Percentiles rank a stretch among this genome's conserved stretches.
phyloP scores from a whole-genome alignment of 805 yeast genomes.

The Wickerhamomyces alni region DNA sequence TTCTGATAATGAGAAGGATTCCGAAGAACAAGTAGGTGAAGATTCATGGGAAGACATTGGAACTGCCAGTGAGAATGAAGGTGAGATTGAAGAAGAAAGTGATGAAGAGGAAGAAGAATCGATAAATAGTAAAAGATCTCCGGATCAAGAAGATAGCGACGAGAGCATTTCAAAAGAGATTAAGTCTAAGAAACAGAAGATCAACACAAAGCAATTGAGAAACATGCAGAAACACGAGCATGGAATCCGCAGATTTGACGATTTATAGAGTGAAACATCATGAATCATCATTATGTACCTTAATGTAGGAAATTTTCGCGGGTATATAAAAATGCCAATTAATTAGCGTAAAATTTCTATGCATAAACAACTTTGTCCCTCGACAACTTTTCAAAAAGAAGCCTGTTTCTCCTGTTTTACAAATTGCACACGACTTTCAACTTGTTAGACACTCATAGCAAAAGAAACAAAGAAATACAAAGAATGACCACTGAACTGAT shows the following conservation, averaged over 20 bases:
- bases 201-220: constrained; percentile 39
- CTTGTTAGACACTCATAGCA: no score
- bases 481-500: background rate
- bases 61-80: constrained; percentile 14
- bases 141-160: constrained; percentile 13
- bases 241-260: constrained; percentile 63
- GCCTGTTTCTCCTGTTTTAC: no score
- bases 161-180: background rate
- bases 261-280: constrained; percentile 29
- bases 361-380: no score
- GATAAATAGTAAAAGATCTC: constrained; percentile 6
- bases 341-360: no score
- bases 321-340: no score
- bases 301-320: background rate
- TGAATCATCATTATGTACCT: no score
- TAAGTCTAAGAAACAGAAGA: constrained; percentile 25
- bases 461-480: no score
- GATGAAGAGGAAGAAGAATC: constrained; percentile 6
- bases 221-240: constrained; percentile 51
- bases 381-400: no score
- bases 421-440: no score
- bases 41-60: constrained; percentile 21
- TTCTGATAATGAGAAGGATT: constrained; percentile 12
- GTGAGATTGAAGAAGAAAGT: constrained; percentile 8
- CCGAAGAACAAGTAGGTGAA: constrained; percentile 4